Conservation (phyloP, 148 eudicot species). For the Amaranthus hypochondriacus region DNA sequence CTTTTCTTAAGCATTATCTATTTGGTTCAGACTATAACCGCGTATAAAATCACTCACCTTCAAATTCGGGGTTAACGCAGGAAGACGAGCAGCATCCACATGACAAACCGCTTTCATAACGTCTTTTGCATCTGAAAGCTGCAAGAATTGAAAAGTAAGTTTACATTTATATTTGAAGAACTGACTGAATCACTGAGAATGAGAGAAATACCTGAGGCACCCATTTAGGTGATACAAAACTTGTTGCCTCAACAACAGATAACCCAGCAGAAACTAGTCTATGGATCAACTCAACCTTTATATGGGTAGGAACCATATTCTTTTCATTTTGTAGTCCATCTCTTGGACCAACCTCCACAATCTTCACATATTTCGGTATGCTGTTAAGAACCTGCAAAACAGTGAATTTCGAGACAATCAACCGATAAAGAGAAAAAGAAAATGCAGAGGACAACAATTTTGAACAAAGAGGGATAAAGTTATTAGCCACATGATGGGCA, state of each 20-base stretch:
- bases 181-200: not conserved
- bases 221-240: slow-evolving; percentile 99
- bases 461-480: no score
- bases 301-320: slow-evolving; percentile 61
- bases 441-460: not conserved
- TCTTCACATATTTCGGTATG: slow-evolving; percentile 69
- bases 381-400: slow-evolving; percentile 48
- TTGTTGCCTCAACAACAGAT: slow-evolving; percentile 95
- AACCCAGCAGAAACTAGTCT: slow-evolving; percentile 78
- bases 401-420: not conserved
- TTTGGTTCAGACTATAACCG: not conserved
- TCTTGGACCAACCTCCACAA: slow-evolving; percentile 98
- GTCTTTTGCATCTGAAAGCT: slow-evolving; percentile 95
- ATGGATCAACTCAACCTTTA: slow-evolving; percentile 77
- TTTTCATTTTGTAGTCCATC: slow-evolving; percentile 98
- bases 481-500: no score
- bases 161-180: no score
- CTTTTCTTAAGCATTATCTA: not conserved
- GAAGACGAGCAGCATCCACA: slow-evolving; percentile 59
- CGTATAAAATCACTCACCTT: slow-evolving; percentile 38
- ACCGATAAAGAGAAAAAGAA: not conserved
- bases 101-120: slow-evolving; percentile 61
- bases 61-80: slow-evolving; percentile 83
- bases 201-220: slow-evolving; percentile 78
- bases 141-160: slow-evolving; percentile 15